Evolutionary conservation across 108 stramenopile genomes (phyloP).

Genomic region (Cyclostephanos tholiformis): DNA sequence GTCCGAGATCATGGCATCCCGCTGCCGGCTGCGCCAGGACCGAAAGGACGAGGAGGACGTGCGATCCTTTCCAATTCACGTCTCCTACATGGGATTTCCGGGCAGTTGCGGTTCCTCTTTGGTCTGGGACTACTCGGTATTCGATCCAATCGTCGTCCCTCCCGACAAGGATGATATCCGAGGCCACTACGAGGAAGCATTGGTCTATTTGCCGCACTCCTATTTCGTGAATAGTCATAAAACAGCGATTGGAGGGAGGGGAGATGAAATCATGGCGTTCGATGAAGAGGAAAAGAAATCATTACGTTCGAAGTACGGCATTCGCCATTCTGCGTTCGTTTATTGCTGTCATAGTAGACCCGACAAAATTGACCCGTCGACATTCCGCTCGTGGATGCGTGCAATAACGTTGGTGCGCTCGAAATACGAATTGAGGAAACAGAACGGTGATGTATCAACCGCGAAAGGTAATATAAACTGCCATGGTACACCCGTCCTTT

Average conservation of each 20-base stretch:
- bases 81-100: conserved; percentile 85
- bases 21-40: conserved; percentile 39
- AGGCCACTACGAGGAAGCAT: conserved; percentile 65
- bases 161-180: conserved; percentile 33
- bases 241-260: conserved; percentile 48
- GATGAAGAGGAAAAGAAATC: conserved; percentile 41
- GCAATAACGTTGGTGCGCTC: conserved; percentile 59
- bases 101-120: conserved; percentile 71
- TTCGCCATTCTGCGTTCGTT: conserved; percentile 71
- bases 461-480: no score
- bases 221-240: conserved; percentile 90
- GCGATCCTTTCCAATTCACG: conserved; percentile 45
- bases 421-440: neutral
- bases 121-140: conserved; percentile 75
- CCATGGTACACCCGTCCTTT: conserved; percentile 55
- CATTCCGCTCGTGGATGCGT: conserved; percentile 73
- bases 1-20: conserved; percentile 60
- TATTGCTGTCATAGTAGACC: conserved; percentile 86
- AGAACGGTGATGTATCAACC: neutral
- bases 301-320: conserved; percentile 64
- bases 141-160: conserved; percentile 68
- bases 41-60: conserved; percentile 33
- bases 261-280: conserved; percentile 44
- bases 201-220: conserved; percentile 83
- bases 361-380: conserved; percentile 87